Evolutionary conservation across 805 yeast species (phyloP).

Genomic region (Metschnikowia drakensbergensis): DNA sequence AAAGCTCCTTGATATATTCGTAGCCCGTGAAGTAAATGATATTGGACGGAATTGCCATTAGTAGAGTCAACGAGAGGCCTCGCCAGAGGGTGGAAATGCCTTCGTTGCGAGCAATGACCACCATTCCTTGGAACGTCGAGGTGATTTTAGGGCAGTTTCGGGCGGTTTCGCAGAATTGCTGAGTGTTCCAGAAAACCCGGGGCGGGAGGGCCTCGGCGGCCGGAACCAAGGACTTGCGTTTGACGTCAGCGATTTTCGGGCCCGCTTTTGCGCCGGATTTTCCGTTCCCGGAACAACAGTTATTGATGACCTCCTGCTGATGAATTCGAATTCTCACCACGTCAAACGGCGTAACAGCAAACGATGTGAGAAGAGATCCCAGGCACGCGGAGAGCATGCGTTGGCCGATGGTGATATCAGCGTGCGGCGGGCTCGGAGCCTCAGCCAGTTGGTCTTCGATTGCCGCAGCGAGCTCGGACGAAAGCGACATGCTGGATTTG

Average conservation of each 20-base stretch:
- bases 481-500: constrained; percentile 28
- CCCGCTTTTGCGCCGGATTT: no score
- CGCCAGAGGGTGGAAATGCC: constrained; percentile 82
- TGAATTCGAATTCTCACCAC: constrained; percentile 74
- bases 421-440: constrained; percentile 3
- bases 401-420: constrained; percentile 48
- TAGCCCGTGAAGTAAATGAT: constrained; percentile 93
- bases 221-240: no score
- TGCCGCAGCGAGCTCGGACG: constrained; percentile 39
- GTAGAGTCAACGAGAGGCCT: constrained; percentile 74
- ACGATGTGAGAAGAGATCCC: constrained; percentile 69
- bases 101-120: constrained; percentile 62
- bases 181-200: constrained; percentile 32
- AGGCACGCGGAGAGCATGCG: constrained; percentile 76
- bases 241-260: no score
- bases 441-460: constrained; percentile 29
- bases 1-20: constrained; percentile 76
- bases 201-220: neutral
- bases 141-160: constrained; percentile 47
- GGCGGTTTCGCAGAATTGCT: constrained; percentile 34
- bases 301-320: constrained; percentile 59
- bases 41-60: constrained; percentile 91
- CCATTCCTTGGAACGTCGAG: constrained; percentile 74
- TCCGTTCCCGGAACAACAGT: constrained; percentile 9
- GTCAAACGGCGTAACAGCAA: constrained; percentile 77